Evolutionary conservation across 2,329 filamentous ascomycete species (phyloP), one percentile per base, ranked within the genome.

Genomic region (Cladophialophora yegresii): DNA sequence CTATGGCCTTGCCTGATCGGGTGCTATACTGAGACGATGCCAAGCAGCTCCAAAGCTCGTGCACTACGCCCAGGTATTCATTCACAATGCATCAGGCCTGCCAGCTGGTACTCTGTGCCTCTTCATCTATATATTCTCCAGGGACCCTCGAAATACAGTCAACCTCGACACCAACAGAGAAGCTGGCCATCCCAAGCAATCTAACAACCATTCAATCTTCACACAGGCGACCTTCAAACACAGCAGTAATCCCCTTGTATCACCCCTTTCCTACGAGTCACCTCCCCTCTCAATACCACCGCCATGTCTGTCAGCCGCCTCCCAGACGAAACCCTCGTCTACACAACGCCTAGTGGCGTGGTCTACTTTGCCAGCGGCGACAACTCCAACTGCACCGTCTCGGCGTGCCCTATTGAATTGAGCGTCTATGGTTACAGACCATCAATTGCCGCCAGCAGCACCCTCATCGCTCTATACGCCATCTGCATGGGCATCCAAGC

Each of bases 371-470:
- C 43, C 6, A 57, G 58, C 22, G 69, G 69, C 22, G 54, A 62
- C 13, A 22, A 65, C n/a, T 23, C 54, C 61, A 70, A 70, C 23
- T 70, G 69, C 53, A 70, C 68, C 12, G 53, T 69, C n/a, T 62
- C 7, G 69, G 74, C 73, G 57, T 82, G 80, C 67, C 74, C 76
- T 3, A 70, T 80, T 20, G 69, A 73, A 20, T 58, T 71, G 7
- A 77, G 76, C 22, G 78, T 79, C 65, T 82, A 79, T 73, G 74
- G 73, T 30, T 82, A 82, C 71, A 73, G 72, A 13, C 80, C 80
- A 3, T 77, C 76, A 1, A 68, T 81, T 1, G 67, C 72, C 32
- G 78, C 77, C 6, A 82, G 81, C 62, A 69, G 72, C 56, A 64
- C 74, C 16, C 81, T 83, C 67, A 71, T 77, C 53, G 76, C 75